Conservation (phyloP, 2,329 filamentous ascomycete species). For the Penicillium sclerotigenum region DNA sequence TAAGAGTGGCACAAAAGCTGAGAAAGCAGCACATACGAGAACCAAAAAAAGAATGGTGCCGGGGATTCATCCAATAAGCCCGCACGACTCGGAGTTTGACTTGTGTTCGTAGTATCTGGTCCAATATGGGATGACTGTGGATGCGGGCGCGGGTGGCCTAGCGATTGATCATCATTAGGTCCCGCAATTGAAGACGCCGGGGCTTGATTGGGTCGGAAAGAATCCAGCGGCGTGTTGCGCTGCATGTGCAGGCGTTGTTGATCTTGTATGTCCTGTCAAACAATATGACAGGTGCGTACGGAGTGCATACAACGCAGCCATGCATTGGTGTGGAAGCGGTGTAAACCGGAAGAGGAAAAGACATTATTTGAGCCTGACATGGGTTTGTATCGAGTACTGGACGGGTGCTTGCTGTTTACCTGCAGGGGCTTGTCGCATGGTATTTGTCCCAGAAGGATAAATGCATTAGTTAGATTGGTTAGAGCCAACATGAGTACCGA, state of each 20-base stretch:
- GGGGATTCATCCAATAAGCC: not conserved
- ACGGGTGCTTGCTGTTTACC: not conserved
- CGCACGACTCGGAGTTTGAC: not conserved
- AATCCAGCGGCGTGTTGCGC: not conserved
- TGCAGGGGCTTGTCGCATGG: slow-evolving; percentile 1
- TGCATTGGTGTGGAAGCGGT: not conserved
- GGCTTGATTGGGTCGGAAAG: not conserved
- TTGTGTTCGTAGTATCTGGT: not conserved
- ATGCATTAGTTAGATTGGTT: not conserved
- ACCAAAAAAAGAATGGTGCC: not conserved
- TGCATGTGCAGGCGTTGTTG: slow-evolving; percentile 2
- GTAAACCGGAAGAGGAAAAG: not conserved
- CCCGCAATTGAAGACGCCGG: not conserved
- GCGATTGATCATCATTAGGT: not conserved
- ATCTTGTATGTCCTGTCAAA: not conserved
- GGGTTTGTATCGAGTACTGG: not conserved
- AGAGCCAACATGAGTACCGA: not conserved
- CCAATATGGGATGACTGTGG: not conserved
- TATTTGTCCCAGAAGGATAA: not conserved
- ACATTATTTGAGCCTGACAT: not conserved
- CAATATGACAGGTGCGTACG: not conserved
- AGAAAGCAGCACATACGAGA: not conserved
- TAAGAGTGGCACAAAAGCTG: not conserved
- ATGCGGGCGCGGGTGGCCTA: not conserved
- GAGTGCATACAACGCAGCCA: not conserved